phyloP scores from a whole-genome alignment of 148 eudicot species.

The Rhododendron mucronatum region DNA sequence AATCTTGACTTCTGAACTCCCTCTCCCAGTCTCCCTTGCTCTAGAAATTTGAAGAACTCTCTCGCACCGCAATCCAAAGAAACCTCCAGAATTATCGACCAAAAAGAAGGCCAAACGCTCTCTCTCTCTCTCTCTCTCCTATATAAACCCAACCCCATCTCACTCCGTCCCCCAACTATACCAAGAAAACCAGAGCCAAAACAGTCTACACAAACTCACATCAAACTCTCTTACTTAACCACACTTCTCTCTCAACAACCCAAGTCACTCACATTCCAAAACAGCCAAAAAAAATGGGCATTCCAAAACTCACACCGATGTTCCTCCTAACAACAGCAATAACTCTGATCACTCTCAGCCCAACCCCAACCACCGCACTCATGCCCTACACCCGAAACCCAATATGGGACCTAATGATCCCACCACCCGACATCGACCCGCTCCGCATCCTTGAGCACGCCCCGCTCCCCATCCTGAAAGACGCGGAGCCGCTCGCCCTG shows the following conservation, averaged over 20 bases:
- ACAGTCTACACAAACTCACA: neutral
- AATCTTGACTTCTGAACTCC: neutral
- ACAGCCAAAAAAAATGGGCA: neutral
- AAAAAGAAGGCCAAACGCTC: neutral
- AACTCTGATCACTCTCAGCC: neutral
- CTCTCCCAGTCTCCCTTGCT: neutral
- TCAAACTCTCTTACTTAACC: neutral
- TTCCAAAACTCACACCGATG: neutral
- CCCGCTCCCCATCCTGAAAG: slow-evolving; percentile 39
- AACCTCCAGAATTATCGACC: neutral
- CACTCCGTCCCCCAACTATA: neutral
- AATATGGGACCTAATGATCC: slow-evolving; percentile 34
- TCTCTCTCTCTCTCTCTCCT: neutral
- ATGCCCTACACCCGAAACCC: slow-evolving; percentile 44
- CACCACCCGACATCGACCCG: slow-evolving; percentile 38
- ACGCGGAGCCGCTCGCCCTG: slow-evolving; percentile 31
- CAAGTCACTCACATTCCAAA: neutral
- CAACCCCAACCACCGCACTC: slow-evolving; percentile 19
- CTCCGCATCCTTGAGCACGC: slow-evolving; percentile 56
- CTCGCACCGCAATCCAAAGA: neutral
- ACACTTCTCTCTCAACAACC: neutral
- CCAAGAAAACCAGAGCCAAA: neutral
- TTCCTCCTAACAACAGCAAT: slow-evolving; percentile 3
- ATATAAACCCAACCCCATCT: neutral
- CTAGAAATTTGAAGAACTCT: neutral